Evolutionary conservation across 371 early-diverging fungal species (phyloP).

Genomic region (Mucor plumbeus): DNA sequence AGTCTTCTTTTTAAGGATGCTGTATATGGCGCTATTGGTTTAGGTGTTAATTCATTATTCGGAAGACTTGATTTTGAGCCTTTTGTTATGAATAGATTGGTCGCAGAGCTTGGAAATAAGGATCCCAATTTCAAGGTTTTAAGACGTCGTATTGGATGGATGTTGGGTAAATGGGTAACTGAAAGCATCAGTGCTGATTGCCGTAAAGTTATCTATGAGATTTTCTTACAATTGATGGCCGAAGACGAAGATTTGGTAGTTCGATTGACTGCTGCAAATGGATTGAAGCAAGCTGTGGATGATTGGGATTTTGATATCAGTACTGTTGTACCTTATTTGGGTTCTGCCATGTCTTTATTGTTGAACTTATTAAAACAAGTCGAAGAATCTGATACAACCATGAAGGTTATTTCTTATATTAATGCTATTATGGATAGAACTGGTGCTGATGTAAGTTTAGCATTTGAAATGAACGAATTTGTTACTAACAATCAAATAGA

Average conservation of each 20-base stretch:
- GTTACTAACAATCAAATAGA: slow-evolving; percentile 35
- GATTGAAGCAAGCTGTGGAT: slow-evolving; percentile 72
- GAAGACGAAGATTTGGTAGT: slow-evolving; percentile 78
- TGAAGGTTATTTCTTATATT: slow-evolving; percentile 77
- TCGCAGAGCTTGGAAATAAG: slow-evolving; percentile 58
- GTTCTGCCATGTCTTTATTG: slow-evolving; percentile 61
- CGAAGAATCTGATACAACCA: slow-evolving; percentile 78
- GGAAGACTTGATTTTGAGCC: slow-evolving; percentile 82
- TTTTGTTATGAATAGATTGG: slow-evolving; percentile 69
- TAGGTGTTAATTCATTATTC: slow-evolving; percentile 84
- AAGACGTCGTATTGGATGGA: slow-evolving; percentile 80
- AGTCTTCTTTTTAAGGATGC: slow-evolving; percentile 81
- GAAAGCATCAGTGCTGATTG: slow-evolving; percentile 75
- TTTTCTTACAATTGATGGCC: slow-evolving; percentile 71
- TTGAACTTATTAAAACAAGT: slow-evolving; percentile 66
- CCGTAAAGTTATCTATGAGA: slow-evolving; percentile 70
- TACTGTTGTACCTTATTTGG: slow-evolving; percentile 74
- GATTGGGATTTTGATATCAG: slow-evolving; percentile 89
- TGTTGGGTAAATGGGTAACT: slow-evolving; percentile 87
- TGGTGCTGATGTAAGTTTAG: slow-evolving; percentile 59
- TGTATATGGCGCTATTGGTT: slow-evolving; percentile 80
- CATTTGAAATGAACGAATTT: neutral
- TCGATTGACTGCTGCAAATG: slow-evolving; percentile 81
- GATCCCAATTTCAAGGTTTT: slow-evolving; percentile 62
- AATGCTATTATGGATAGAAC: slow-evolving; percentile 81